These are phyloP conservation scores for Candida sphagnicola DNA, from an alignment of 805 yeast species.

Conservation along the genomic window DNA sequence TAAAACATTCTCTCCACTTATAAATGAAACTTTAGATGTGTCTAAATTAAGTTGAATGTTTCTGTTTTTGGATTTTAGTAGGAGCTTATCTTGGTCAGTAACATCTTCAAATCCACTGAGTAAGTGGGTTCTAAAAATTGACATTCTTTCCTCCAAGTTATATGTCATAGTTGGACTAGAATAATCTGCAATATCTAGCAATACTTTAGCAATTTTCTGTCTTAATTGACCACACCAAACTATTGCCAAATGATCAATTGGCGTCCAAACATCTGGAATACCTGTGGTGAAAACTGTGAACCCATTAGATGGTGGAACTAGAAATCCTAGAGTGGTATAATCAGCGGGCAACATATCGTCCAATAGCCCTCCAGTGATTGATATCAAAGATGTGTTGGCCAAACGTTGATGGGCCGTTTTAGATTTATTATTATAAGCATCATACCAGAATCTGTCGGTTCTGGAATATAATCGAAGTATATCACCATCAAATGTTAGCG, in stretches of 20 bases:
- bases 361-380: conserved; percentile 83
- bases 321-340: conserved; percentile 68
- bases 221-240: conserved; percentile 95
- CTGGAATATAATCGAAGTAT: conserved; percentile 68
- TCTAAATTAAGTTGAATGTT: conserved; percentile 14
- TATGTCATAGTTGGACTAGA: conserved; percentile 46
- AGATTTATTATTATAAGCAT: conserved; percentile 36
- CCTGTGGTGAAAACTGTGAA: conserved; percentile 82
- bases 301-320: conserved; percentile 74
- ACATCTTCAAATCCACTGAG: conserved; percentile 54
- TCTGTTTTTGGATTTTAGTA: conserved; percentile 1
- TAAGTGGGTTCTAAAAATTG: conserved; percentile 41
- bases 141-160: conserved; percentile 55
- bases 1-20: conserved; percentile 2
- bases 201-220: conserved; percentile 50
- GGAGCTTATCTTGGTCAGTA: conserved; percentile 17
- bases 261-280: conserved; percentile 88
- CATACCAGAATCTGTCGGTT: conserved; percentile 77
- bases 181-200: conserved; percentile 59
- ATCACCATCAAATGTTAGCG: conserved; percentile 91
- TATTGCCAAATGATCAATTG: conserved; percentile 90
- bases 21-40: conserved; percentile 13
- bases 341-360: conserved; percentile 88
- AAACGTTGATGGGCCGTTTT: conserved; percentile 44
- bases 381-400: conserved; percentile 61